Percentiles rank a stretch among this genome's conserved stretches.
These are phyloP conservation scores for Flaveria bidentis DNA, from an alignment of 129 eudicot genomes.

Conservation along the genomic window DNA sequence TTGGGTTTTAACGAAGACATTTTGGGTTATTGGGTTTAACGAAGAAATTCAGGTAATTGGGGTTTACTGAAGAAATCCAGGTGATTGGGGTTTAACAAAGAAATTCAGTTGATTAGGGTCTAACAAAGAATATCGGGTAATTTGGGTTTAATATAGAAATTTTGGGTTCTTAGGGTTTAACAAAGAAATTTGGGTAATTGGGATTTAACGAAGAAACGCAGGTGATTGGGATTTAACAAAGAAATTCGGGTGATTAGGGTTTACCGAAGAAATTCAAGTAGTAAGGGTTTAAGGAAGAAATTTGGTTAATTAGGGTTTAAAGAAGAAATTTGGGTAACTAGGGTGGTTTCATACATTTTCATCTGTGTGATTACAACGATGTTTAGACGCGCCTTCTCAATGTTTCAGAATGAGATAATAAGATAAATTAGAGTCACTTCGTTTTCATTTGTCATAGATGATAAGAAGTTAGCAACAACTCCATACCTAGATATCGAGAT, in stretches of 20 bases:
- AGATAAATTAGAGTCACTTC: neutral
- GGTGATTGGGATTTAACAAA: slow-evolving; percentile 5
- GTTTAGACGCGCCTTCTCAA: neutral
- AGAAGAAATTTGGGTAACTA: neutral
- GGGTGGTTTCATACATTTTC: neutral
- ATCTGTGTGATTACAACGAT: neutral
- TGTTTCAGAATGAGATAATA: neutral
- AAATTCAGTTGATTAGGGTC: slow-evolving; percentile 3
- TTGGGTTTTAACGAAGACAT: too few relatives aligned
- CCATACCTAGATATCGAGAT: neutral
- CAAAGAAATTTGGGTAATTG: neutral
- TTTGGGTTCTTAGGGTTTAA: too few relatives aligned
- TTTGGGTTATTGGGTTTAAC: neutral
- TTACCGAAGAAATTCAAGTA: neutral
- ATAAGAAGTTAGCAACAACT: neutral
- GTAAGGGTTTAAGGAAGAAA: too few relatives aligned
- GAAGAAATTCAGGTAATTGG: neutral
- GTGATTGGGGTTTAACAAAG: neutral
- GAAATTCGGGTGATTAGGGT: slow-evolving; percentile 6
- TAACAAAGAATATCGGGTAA: neutral
- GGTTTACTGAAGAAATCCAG: too few relatives aligned
- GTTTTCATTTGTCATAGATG: neutral
- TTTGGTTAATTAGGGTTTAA: too few relatives aligned
- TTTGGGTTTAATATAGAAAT: too few relatives aligned
- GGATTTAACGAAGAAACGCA: neutral